phyloP scores from a whole-genome alignment of 1,284 basidiomycete genomes.

The Tylopilus orsonianus region DNA sequence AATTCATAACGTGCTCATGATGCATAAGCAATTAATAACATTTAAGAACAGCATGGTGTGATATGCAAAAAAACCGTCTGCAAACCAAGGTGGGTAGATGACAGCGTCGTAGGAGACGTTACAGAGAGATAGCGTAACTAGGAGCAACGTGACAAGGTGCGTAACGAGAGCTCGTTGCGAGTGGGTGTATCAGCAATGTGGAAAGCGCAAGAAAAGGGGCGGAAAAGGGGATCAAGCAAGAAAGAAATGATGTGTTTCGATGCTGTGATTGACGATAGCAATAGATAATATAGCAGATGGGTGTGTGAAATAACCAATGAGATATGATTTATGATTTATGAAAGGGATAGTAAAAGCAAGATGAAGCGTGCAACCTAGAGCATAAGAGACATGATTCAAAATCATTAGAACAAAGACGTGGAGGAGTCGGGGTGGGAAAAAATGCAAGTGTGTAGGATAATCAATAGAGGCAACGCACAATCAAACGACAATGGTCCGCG shows the following conservation, averaged over 20 bases:
- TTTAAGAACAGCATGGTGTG: slow-evolving; percentile 10
- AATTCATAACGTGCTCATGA: not conserved
- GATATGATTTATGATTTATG: no score
- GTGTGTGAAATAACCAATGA: slow-evolving; percentile 17
- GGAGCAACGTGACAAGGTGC: slow-evolving; percentile 14
- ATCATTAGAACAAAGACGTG: slow-evolving; percentile 18
- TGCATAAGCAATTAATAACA: slow-evolving; percentile 19
- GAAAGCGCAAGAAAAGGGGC: not conserved
- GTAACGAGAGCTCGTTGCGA: slow-evolving; percentile 21
- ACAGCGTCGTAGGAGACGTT: slow-evolving; percentile 13
- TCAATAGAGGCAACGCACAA: not conserved
- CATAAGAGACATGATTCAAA: slow-evolving; percentile 19
- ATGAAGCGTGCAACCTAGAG: slow-evolving; percentile 6
- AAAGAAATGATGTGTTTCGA: slow-evolving; percentile 11
- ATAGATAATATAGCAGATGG: slow-evolving; percentile 34
- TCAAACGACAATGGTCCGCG: slow-evolving; percentile 36
- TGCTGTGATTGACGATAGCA: slow-evolving; percentile 29
- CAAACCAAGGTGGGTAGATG: no score
- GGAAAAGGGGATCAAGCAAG: not conserved
- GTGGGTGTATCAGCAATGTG: slow-evolving; percentile 13
- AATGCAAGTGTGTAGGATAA: not conserved
- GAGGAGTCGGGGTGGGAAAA: not conserved
- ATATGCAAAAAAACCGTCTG: slow-evolving; percentile 4
- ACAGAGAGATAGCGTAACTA: slow-evolving; percentile 18
- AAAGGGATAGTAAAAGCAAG: slow-evolving; percentile 13